Conservation (phyloP, 2,329 filamentous ascomycete species). For the Phyllosticta citrichinensis region DNA sequence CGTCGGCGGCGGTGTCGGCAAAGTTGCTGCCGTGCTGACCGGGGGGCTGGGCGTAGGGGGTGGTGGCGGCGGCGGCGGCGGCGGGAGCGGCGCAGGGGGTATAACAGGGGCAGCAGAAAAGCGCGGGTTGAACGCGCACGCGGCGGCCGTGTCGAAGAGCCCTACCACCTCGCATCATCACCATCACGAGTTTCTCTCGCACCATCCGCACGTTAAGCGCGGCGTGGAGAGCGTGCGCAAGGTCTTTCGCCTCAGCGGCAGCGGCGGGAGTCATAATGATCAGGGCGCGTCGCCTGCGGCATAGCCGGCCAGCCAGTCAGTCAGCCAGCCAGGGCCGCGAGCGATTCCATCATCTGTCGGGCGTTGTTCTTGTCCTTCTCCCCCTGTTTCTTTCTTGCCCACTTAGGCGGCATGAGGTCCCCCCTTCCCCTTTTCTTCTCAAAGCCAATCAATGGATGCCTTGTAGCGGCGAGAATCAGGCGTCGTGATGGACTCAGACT, state of each 20-base stretch:
- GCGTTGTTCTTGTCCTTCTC: too few species aligned
- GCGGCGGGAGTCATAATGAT: neutral
- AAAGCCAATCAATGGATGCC: too few species aligned
- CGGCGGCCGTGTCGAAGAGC: slow-evolving; percentile 10
- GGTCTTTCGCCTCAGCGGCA: slow-evolving; percentile 30
- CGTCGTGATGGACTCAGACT: too few species aligned
- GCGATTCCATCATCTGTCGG: too few species aligned
- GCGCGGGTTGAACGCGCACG: too few species aligned
- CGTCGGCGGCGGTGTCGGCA: slow-evolving; percentile 4
- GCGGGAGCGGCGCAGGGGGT: slow-evolving; percentile 10
- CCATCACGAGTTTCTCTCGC: slow-evolving; percentile 21
- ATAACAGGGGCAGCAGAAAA: slow-evolving; percentile 6
- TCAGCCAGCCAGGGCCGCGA: too few species aligned
- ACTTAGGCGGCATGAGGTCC: too few species aligned
- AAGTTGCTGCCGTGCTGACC: slow-evolving; percentile 7
- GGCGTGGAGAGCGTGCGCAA: slow-evolving; percentile 36
- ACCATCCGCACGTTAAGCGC: slow-evolving; percentile 33
- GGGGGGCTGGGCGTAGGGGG: neutral
- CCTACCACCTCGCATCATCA: neutral
- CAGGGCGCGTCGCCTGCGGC: neutral
- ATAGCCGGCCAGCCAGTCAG: neutral
- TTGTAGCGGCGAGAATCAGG: too few species aligned
- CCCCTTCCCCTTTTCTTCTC: too few species aligned
- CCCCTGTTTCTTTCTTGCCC: too few species aligned
- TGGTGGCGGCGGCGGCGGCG: neutral